Evolutionary conservation across 2,329 filamentous ascomycete species (phyloP).

Genomic region (Penicillium occitanis): DNA sequence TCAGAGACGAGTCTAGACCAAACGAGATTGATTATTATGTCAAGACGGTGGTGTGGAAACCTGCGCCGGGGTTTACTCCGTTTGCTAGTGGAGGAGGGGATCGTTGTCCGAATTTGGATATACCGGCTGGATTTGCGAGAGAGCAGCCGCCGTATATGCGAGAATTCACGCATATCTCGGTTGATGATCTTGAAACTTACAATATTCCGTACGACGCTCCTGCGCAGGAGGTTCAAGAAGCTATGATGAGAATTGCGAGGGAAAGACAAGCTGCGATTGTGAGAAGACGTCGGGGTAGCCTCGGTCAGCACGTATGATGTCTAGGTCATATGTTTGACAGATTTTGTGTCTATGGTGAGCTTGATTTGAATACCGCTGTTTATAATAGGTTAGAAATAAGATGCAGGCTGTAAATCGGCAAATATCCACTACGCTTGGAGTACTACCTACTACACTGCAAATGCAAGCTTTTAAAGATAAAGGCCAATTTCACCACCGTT

Average conservation of each 20-base stretch:
- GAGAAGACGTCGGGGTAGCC: not conserved
- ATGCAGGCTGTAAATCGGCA: not conserved
- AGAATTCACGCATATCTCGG: not conserved
- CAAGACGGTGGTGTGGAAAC: conserved; percentile 40
- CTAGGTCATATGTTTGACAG: not conserved
- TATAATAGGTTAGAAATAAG: not conserved
- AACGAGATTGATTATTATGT: conserved; percentile 49
- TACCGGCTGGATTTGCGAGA: conserved; percentile 3
- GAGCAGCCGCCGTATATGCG: not conserved
- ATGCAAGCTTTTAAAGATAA: not conserved
- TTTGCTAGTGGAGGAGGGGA: not conserved
- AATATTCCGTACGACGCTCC: conserved; percentile 5
- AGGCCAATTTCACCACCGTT: not conserved
- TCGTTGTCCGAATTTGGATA: conserved; percentile 9
- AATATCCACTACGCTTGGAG: not conserved
- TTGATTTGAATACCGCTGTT: not conserved
- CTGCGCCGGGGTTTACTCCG: not conserved
- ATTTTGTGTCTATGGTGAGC: not conserved
- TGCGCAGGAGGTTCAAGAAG: not conserved
- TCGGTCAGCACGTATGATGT: not conserved
- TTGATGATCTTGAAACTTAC: not conserved
- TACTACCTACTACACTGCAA: not conserved
- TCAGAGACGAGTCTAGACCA: conserved; percentile 44
- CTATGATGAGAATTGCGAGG: not conserved
- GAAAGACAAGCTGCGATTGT: not conserved